phyloP scores from a whole-genome alignment of 23 red algal species.

The Gracilaria gracilis region DNA sequence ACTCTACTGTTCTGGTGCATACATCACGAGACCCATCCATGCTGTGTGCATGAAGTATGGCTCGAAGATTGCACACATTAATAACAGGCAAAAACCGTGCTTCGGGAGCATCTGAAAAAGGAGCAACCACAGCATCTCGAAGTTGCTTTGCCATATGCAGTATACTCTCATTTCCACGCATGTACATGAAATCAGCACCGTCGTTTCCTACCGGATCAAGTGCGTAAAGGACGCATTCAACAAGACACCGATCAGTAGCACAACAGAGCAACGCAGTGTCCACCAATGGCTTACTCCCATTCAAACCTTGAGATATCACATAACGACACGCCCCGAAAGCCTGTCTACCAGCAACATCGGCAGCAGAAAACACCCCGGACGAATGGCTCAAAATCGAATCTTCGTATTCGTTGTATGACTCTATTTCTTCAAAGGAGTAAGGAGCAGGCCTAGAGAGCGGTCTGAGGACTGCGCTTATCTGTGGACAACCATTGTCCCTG shows the following conservation, averaged over 20 bases:
- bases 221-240: background rate
- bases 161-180: no score
- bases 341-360: background rate
- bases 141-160: no score
- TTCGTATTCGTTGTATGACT: slow-evolving; percentile 11
- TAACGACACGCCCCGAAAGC: background rate
- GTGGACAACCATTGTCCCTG: slow-evolving; percentile 1
- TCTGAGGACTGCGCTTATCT: background rate
- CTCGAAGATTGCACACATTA: no score
- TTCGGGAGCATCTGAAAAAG: no score
- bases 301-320: background rate
- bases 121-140: no score
- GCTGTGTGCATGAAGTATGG: background rate
- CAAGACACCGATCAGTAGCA: background rate
- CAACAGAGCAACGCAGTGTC: background rate
- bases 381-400: background rate
- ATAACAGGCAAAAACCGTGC: background rate
- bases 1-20: slow-evolving; percentile 1
- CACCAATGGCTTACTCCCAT: background rate
- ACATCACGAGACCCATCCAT: background rate
- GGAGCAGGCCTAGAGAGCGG: background rate
- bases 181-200: no score
- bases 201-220: background rate
- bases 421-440: background rate
- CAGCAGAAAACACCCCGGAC: background rate